Base-by-base conservation (phyloP, 805 yeast genomes). In the Clavispora carvajalis region DNA sequence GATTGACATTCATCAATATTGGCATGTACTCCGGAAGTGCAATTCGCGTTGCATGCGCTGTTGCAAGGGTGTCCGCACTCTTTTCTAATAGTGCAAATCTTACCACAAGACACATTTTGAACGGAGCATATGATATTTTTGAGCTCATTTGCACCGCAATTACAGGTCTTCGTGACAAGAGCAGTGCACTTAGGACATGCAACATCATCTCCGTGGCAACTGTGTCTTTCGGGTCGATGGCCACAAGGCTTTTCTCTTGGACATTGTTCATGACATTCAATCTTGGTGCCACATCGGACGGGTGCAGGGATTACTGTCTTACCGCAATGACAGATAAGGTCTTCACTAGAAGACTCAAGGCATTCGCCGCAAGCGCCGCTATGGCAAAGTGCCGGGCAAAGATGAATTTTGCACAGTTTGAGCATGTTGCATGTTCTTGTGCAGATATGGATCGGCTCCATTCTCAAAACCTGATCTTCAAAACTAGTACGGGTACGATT, bases 301-400 rank as follows among this genome's bases (percentile, higher is more conserved):
- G 96, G 96, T 0, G 95, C 95, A 16, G 71, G 73, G 5, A 87
- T 69, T 3, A 84, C 73, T 0, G 95, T 87, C 47, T 73, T 70
- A 3, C 95, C 95, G 66, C 96, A 87, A 36, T 82, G 74, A 55
- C 96, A 87, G 3, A 79, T 75, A 49, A 85, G 64, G 56, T 87
- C 95, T 15, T 85, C 87, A 30, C 80, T 76, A n/a, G 84, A 74
- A 5, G 91, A 81, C 53, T 86, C 95, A 36, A 85, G 58, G 57
- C 96, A 87, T 10, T 89, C 84, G 3, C 79, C 76, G 61, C 95
- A 87, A 3, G 83, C 74, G 0, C 96, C 96, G 11, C 77, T 65
- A 59, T 87, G 96, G 52, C 95, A 87, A 18, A 80, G 73, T 48
- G 80, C 75, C 34, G 71, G 70, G 59, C 95, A 87, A 28, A 68